phyloP scores from a whole-genome alignment of 176 grass and related monocot species.

The Bolboschoenus planiculmis region DNA sequence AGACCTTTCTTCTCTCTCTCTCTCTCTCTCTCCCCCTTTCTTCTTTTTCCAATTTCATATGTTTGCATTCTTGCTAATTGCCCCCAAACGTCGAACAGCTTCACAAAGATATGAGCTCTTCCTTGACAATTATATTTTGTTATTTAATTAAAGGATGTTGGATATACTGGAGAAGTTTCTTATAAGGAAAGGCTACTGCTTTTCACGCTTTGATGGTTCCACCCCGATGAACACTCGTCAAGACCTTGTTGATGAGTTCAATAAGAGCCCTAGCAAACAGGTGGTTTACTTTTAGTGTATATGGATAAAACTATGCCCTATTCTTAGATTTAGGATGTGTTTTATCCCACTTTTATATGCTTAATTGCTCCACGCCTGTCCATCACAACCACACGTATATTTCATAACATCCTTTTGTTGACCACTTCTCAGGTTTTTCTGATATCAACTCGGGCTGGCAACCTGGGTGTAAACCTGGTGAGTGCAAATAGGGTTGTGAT shows the following conservation, averaged over 20 bases:
- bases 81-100: not conserved
- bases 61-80: not conserved
- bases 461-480: constrained; percentile 89
- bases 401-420: constrained; percentile 1
- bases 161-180: constrained; percentile 98
- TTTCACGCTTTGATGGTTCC: constrained; percentile 93
- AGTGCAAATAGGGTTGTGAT: constrained; percentile 95
- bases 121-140: not conserved
- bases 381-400: not conserved
- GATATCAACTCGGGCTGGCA: constrained; percentile 90
- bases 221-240: constrained; percentile 91
- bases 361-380: not conserved
- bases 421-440: constrained; percentile 70
- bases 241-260: constrained; percentile 85
- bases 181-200: constrained; percentile 95
- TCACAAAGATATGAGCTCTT: not conserved
- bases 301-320: not conserved
- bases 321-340: not conserved
- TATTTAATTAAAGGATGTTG: constrained; percentile 65
- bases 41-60: not conserved
- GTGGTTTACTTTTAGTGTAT: constrained; percentile 30
- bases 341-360: not conserved
- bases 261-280: constrained; percentile 95
- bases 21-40: no score
- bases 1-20: not conserved